Evolutionary conservation across 345 rosid genomes (phyloP).

Genomic region (Cardamine occulta): DNA sequence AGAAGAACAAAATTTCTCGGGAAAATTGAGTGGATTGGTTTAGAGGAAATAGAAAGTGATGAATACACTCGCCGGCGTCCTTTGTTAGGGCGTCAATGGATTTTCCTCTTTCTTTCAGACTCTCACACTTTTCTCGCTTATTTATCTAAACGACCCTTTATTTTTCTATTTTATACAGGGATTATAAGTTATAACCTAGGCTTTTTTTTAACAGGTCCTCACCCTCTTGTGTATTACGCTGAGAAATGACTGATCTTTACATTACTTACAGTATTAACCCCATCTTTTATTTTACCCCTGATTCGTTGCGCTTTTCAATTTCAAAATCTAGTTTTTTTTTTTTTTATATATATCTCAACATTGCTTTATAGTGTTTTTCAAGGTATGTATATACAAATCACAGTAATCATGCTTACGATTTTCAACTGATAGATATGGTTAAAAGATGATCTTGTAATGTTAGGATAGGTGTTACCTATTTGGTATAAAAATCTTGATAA

Average conservation of each 20-base stretch:
- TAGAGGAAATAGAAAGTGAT: conserved; percentile 6
- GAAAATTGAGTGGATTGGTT: conserved; percentile 24
- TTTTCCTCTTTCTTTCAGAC: conserved; percentile 29
- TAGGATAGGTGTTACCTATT: neutral
- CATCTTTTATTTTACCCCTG: too few species aligned
- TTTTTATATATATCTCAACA: neutral
- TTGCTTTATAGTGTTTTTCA: neutral
- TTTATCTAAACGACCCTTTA: conserved; percentile 3
- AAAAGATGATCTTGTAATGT: neutral
- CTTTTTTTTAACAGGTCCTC: neutral
- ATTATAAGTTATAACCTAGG: neutral
- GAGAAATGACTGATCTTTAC: neutral
- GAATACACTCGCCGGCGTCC: conserved; percentile 38
- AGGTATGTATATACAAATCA: neutral
- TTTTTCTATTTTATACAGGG: neutral
- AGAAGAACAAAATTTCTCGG: neutral
- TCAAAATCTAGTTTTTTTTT: neutral
- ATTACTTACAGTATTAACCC: neutral
- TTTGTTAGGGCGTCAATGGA: conserved; percentile 45
- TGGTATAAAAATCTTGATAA: neutral
- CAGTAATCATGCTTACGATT: neutral
- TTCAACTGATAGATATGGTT: neutral
- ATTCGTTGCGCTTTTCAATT: neutral
- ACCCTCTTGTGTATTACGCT: neutral
- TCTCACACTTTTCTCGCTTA: conserved; percentile 2